A percentile compares a stretch with the other conserved stretches of the same genome.
phyloP scores from a whole-genome alignment of 768 basidiomycete genomes.

The Mycena rosella region DNA sequence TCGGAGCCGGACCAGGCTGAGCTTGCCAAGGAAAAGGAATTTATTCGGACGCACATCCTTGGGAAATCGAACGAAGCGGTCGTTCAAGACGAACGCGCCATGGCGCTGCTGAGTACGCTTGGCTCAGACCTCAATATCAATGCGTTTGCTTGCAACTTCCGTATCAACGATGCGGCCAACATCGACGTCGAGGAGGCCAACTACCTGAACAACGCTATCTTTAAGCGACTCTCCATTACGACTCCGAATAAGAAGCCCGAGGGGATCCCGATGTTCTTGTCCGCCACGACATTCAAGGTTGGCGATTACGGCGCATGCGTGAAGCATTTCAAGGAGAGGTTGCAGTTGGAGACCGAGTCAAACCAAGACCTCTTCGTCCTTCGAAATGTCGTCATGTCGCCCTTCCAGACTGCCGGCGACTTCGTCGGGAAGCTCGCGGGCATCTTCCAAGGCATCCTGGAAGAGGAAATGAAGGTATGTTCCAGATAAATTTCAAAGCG shows the following conservation, averaged over 20 bases:
- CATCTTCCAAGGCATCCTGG: slow-evolving; percentile 48
- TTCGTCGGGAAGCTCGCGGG: slow-evolving; percentile 49
- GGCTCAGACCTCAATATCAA: slow-evolving; percentile 61
- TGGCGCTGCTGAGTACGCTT: slow-evolving; percentile 42
- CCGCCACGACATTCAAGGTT: slow-evolving; percentile 48
- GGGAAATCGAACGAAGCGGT: slow-evolving; percentile 46
- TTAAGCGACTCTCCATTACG: slow-evolving; percentile 52
- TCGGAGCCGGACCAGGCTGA: slow-evolving; percentile 41
- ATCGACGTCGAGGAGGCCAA: slow-evolving; percentile 57
- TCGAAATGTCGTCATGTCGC: slow-evolving; percentile 57
- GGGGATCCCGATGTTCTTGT: slow-evolving; percentile 44
- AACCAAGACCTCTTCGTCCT: slow-evolving; percentile 52
- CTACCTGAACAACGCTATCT: slow-evolving; percentile 55
- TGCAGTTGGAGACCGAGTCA: slow-evolving; percentile 44
- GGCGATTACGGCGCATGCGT: slow-evolving; percentile 51
- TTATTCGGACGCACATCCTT: slow-evolving; percentile 51
- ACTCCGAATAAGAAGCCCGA: slow-evolving; percentile 39
- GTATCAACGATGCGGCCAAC: slow-evolving; percentile 48
- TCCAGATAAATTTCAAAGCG: slow-evolving; percentile 13
- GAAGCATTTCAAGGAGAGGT: slow-evolving; percentile 51
- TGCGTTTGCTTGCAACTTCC: slow-evolving; percentile 59
- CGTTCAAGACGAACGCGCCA: slow-evolving; percentile 42
- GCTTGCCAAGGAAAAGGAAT: slow-evolving; percentile 44
- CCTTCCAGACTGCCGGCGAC: slow-evolving; percentile 49
- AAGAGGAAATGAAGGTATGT: slow-evolving; percentile 52